Percentiles rank a stretch among this genome's conserved stretches.
These are phyloP conservation scores for Cryptosporidium tyzzeri DNA, from an alignment of 169 alveolate species.

Conservation along the genomic window DNA sequence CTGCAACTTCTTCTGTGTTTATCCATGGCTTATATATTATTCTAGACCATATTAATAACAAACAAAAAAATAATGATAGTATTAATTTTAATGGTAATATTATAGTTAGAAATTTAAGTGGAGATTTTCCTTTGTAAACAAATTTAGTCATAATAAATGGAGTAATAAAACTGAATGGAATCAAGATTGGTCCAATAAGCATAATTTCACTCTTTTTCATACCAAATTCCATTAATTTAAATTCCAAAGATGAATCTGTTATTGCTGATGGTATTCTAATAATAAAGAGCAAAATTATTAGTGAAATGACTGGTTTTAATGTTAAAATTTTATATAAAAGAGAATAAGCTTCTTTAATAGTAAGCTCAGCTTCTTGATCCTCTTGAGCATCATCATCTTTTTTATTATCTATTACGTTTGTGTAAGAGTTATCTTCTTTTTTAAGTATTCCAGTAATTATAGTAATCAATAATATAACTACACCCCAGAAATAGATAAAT, in stretches of 20 bases:
- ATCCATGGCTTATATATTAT: conserved; percentile 76
- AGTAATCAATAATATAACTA: conserved; percentile 78
- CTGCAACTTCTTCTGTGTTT: conserved; percentile 63
- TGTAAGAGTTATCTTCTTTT: conserved; percentile 21
- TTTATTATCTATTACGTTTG: background rate
- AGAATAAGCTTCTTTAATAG: conserved; percentile 55
- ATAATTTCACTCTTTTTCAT: conserved; percentile 76
- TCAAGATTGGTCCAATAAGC: conserved; percentile 74
- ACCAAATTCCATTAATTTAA: conserved; percentile 68
- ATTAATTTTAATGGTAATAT: conserved; percentile 16
- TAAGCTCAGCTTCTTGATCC: conserved; percentile 39
- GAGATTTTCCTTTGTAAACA: conserved; percentile 75
- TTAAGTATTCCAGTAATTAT: conserved; percentile 73
- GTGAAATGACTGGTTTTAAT: conserved; percentile 22
- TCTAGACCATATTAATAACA: conserved; percentile 77
- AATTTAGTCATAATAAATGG: conserved; percentile 80
- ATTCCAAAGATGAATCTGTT: conserved; percentile 42
- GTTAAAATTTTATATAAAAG: conserved; percentile 18
- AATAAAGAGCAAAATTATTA: conserved; percentile 7
- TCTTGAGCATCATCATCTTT: conserved; percentile 34
- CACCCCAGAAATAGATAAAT: conserved; percentile 82
- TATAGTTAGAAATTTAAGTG: conserved; percentile 75
- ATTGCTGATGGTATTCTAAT: conserved; percentile 56
- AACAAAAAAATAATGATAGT: conserved; percentile 61
- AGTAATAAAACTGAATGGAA: conserved; percentile 77